These are phyloP conservation scores for Pascua sp. DNA, from an alignment of 1,284 basidiomycete species.

Conservation along the genomic window DNA sequence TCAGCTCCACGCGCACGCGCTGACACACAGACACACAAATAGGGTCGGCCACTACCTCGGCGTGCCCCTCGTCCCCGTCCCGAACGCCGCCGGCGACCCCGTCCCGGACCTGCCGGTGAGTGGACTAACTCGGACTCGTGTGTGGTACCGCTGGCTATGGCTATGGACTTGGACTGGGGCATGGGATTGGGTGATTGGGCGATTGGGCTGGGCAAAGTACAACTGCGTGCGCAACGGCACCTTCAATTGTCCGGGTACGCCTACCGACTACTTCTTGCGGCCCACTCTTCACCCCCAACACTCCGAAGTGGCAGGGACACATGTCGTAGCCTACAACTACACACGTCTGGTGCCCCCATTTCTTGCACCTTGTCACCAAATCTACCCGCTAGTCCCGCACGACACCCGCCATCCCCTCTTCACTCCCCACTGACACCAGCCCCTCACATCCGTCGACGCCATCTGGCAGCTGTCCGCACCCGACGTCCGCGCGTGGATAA, in stretches of 20 bases:
- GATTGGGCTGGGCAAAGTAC: no score
- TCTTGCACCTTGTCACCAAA: background rate
- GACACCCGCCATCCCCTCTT: background rate
- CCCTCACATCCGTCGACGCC: constrained; percentile 9
- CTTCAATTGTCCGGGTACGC: no score
- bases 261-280: background rate
- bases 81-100: constrained; percentile 4
- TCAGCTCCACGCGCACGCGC: background rate
- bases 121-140: background rate
- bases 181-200: background rate
- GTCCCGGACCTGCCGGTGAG: constrained; percentile 12
- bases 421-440: constrained; percentile 6
- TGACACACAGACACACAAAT: constrained; percentile 13
- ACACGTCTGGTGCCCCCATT: background rate
- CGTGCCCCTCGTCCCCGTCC: constrained; percentile 8
- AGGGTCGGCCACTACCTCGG: constrained; percentile 12
- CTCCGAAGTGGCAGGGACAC: background rate
- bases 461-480: constrained; percentile 2
- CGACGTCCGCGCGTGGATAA: constrained; percentile 11
- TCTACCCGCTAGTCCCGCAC: background rate
- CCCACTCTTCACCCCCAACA: background rate
- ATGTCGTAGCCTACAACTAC: no score
- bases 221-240: no score
- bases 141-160: background rate
- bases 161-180: background rate